Evolutionary conservation across 768 basidiomycete genomes (phyloP), one percentile per base, ranked within the genome.

Genomic region (Psilocybe cyanescens): DNA sequence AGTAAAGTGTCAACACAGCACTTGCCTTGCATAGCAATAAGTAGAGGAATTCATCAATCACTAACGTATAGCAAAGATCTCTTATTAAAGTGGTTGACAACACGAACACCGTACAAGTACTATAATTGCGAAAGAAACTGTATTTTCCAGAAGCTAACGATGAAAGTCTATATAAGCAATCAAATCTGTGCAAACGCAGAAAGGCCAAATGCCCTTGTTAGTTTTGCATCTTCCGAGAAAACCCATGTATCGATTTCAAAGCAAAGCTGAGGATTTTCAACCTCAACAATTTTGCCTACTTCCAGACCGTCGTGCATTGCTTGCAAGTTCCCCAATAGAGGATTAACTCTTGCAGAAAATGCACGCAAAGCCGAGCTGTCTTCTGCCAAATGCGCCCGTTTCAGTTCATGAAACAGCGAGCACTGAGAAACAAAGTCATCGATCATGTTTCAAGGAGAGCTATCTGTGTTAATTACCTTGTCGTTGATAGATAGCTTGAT

Each of bases 401-500:
- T 67, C 2, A 88, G 64, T 29, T 76, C 84, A 45, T 76, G 66
- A 41, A 88, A 75, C 6, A 85, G 66, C 19, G 72, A 65, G 51
- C 78, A 81, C 83, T 86, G 44, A 30, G 46, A 7, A 37, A 14
- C 24, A 46, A 57, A 65, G 29, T 50, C 29, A 50, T 24, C 28
- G 9, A 48, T 28, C 5, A 2, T 19, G 16, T 8, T 41, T 9
- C 19, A 31, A 35, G 61, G 44, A 59, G 8, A 28, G 39, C 52
- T 30, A 24, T 28, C 44, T 49, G 29, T 24, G 24, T 24, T 24
- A 62, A 71, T 57, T 68, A 79, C 83, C 61, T 82, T 74, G 41
- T 84, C 80, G 31, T 77, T 79, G n/a, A 86, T 73, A 4, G 81
- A 79, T 2, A 89, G 74, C 4, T 75, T 70, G 14, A 89, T 67